These are phyloP conservation scores for Pezicula carpinea DNA, from an alignment of 2,329 filamentous ascomycete genomes.

Conservation along the genomic window DNA sequence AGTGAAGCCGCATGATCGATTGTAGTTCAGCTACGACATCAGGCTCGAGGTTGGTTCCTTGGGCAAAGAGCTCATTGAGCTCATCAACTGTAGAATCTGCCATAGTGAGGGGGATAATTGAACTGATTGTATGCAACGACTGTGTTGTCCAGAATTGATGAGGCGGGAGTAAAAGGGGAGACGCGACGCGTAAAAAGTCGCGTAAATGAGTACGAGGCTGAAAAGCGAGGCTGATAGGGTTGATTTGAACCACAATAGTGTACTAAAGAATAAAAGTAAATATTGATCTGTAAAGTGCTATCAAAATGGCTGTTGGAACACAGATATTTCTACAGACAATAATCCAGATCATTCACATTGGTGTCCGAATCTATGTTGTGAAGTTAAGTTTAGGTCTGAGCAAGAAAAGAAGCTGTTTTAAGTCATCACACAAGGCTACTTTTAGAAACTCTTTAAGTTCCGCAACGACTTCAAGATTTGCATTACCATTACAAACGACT, in stretches of 20 bases:
- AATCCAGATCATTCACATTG: too few relatives aligned
- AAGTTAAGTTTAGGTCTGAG: too few relatives aligned
- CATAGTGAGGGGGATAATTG: conserved; percentile 8
- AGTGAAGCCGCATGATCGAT: conserved; percentile 82
- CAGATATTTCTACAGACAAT: too few relatives aligned
- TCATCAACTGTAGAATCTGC: conserved; percentile 15
- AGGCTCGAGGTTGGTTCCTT: conserved; percentile 48
- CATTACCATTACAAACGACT: neutral
- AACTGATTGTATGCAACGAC: too few relatives aligned
- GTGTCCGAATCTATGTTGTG: too few relatives aligned
- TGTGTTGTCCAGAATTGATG: neutral
- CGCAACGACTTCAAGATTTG: too few relatives aligned
- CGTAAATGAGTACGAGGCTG: neutral
- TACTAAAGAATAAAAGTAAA: neutral
- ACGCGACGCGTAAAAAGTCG: conserved; percentile 1
- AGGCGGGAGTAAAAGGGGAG: neutral
- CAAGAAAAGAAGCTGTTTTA: too few relatives aligned
- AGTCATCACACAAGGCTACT: too few relatives aligned
- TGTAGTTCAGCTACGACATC: conserved; percentile 79
- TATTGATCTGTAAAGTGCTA: too few relatives aligned
- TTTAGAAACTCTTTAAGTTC: too few relatives aligned
- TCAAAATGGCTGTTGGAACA: too few relatives aligned
- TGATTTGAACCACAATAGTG: neutral
- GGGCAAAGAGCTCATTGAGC: conserved; percentile 24
- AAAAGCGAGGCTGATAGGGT: neutral